Percentiles rank a stretch among this genome's conserved stretches.
Conservation (phyloP, 208 protist genomes). For the Crithidia thermophila region DNA sequence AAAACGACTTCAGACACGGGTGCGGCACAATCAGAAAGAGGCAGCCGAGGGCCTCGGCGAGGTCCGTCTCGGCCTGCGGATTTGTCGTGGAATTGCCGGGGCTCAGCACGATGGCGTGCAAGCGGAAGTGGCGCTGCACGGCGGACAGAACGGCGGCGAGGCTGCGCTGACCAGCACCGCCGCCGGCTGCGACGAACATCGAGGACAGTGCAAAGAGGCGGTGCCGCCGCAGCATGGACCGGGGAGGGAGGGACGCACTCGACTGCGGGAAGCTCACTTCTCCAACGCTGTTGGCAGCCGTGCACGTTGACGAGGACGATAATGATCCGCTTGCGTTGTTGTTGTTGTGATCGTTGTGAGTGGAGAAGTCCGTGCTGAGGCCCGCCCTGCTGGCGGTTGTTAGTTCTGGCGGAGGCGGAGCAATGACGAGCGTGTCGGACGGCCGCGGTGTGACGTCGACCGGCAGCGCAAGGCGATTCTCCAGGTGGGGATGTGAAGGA, state of each 20-base stretch:
- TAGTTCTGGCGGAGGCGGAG: no score
- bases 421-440: no score
- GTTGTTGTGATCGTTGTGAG: no score
- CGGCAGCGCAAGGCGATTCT: background rate
- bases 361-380: no score
- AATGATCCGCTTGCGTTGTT: no score
- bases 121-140: conserved; percentile 27
- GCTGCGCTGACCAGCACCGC: conserved; percentile 14
- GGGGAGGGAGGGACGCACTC: background rate
- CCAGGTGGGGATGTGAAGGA: background rate
- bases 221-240: background rate
- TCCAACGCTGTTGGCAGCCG: no score
- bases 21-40: conserved; percentile 29
- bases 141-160: conserved; percentile 7
- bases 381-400: no score
- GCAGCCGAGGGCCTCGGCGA: conserved; percentile 46
- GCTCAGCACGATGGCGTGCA: conserved; percentile 38
- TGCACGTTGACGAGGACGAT: no score
- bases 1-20: background rate
- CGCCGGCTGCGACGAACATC: conserved; percentile 19
- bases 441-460: background rate
- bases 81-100: background rate
- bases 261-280: background rate
- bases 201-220: conserved; percentile 52
- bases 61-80: conserved; percentile 23